Conservation (phyloP, 129 eudicot genomes). For the Flaveria trinervia region DNA sequence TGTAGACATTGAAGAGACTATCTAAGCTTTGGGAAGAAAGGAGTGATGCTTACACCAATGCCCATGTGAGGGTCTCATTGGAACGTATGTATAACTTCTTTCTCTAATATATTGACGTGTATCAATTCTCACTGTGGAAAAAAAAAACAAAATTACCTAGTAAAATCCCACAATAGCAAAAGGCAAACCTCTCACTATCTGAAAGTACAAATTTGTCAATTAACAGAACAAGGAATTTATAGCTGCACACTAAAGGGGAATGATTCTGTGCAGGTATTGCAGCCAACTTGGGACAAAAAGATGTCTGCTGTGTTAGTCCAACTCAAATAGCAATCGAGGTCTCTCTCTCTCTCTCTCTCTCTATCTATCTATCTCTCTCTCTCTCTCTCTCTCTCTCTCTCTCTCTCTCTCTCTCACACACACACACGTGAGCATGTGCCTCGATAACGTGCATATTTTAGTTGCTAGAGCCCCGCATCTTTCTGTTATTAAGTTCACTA, state of each 20-base stretch:
- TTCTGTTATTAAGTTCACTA: slow-evolving; percentile 12
- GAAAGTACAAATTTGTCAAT: neutral
- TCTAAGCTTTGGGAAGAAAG: slow-evolving; percentile 71
- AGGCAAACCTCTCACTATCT: slow-evolving; percentile 2
- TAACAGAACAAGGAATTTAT: neutral
- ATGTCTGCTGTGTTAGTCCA: slow-evolving; percentile 69
- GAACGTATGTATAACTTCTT: slow-evolving; percentile 53
- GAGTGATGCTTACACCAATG: slow-evolving; percentile 73
- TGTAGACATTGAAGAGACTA: slow-evolving; percentile 65
- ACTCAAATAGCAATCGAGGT: slow-evolving; percentile 83
- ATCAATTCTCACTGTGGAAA: neutral
- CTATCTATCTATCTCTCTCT: slow-evolving; percentile 21
- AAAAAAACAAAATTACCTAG: too few species aligned
- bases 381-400: slow-evolving; percentile 4
- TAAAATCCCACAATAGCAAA: too few species aligned
- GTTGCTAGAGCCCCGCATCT: slow-evolving; percentile 1
- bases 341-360: slow-evolving; percentile 36
- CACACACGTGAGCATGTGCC: neutral
- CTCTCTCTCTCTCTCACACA: neutral
- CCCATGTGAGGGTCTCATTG: slow-evolving; percentile 71
- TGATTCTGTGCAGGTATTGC: slow-evolving; percentile 58
- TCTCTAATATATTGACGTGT: neutral
- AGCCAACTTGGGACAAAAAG: slow-evolving; percentile 58
- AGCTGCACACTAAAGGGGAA: slow-evolving; percentile 3
- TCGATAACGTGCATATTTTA: neutral